Conservation (phyloP, 2,329 filamentous ascomycete genomes). For the Xylaria sp. region DNA sequence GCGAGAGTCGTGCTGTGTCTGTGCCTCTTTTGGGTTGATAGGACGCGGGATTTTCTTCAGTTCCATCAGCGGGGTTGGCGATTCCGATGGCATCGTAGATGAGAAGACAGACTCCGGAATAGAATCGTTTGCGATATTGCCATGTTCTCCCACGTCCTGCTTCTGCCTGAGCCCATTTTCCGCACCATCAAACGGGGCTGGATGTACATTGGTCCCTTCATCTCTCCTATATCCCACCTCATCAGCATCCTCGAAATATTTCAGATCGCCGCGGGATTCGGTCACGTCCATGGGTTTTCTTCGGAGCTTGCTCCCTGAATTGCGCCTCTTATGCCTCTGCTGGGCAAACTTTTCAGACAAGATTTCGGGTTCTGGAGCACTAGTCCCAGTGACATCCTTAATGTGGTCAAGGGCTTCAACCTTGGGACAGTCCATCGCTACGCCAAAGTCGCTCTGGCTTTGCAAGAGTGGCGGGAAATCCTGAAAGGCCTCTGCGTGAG, state of each 20-base stretch:
- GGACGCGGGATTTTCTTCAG: conserved; percentile 58
- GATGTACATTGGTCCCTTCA: conserved; percentile 52
- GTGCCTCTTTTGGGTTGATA: conserved; percentile 76
- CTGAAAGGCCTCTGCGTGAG: conserved; percentile 26
- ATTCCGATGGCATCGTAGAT: conserved; percentile 38
- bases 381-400: conserved; percentile 64
- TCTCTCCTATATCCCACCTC: conserved; percentile 79
- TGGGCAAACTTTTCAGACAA: conserved; percentile 46
- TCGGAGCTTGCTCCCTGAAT: conserved; percentile 83
- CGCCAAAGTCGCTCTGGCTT: conserved; percentile 41
- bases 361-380: conserved; percentile 65
- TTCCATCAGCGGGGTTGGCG: conserved; percentile 44
- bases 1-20: conserved; percentile 63
- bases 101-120: conserved; percentile 40
- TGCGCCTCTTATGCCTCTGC: conserved; percentile 67
- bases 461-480: conserved; percentile 32
- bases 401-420: conserved; percentile 44
- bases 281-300: conserved; percentile 73
- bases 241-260: conserved; percentile 88
- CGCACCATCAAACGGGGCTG: conserved; percentile 15
- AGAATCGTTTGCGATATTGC: conserved; percentile 11
- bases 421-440: conserved; percentile 31
- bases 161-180: conserved; percentile 14
- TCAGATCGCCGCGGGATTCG: conserved; percentile 73
- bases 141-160: conserved; percentile 1